These are phyloP conservation scores for Botrytis deweyae DNA, from an alignment of 2,329 filamentous ascomycete species.

Conservation along the genomic window DNA sequence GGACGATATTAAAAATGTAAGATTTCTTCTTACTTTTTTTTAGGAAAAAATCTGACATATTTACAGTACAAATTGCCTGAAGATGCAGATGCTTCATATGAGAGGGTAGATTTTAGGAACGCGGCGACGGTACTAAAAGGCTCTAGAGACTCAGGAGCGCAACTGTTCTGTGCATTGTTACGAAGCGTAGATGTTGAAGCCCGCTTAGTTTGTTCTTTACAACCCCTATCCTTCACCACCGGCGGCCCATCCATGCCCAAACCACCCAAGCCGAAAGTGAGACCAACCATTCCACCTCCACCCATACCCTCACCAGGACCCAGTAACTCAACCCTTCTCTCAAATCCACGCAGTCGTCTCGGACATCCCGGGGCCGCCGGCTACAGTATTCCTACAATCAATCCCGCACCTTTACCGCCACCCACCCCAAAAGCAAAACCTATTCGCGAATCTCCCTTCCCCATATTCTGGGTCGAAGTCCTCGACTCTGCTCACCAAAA, in stretches of 20 bases:
- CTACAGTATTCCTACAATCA: slow-evolving; percentile 50
- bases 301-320: slow-evolving; percentile 31
- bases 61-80: slow-evolving; percentile 34
- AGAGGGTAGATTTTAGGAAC: slow-evolving; percentile 67
- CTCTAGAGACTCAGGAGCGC: slow-evolving; percentile 85
- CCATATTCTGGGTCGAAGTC: slow-evolving; percentile 92
- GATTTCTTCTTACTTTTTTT: slow-evolving; percentile 25
- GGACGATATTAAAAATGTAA: slow-evolving; percentile 58
- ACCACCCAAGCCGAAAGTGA: slow-evolving; percentile 23
- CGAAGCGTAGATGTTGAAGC: slow-evolving; percentile 79
- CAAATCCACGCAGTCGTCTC: slow-evolving; percentile 36
- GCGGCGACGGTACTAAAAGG: slow-evolving; percentile 70
- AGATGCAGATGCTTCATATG: slow-evolving; percentile 61
- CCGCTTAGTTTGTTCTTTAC: slow-evolving; percentile 85
- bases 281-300: slow-evolving; percentile 31
- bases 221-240: slow-evolving; percentile 58
- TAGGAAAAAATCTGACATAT: neutral
- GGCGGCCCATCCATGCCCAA: slow-evolving; percentile 45
- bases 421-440: slow-evolving; percentile 41
- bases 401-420: slow-evolving; percentile 48
- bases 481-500: slow-evolving; percentile 84
- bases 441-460: slow-evolving; percentile 70
- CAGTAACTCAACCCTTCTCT: slow-evolving; percentile 20
- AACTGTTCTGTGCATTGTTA: slow-evolving; percentile 85
- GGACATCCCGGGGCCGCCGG: slow-evolving; percentile 47